Evolutionary conservation across 805 yeast species (phyloP).

Genomic region (Saccharomycodes ludwigii): DNA sequence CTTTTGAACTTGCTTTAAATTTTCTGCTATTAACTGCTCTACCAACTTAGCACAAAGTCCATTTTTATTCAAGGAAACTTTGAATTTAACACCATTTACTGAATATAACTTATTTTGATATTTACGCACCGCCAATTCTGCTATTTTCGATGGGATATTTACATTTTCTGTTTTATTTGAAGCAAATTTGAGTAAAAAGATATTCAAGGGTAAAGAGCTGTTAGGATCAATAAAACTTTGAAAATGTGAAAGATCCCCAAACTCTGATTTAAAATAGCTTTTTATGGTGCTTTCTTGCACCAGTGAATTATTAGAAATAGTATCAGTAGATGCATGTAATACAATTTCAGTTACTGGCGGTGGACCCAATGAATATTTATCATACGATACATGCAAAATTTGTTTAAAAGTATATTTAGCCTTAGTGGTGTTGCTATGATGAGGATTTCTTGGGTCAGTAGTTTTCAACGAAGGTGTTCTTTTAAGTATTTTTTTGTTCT

Average conservation of each 20-base stretch:
- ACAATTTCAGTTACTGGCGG: conserved; percentile 62
- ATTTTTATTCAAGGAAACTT: conserved; percentile 39
- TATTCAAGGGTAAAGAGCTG: conserved; percentile 69
- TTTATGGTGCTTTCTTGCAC: conserved; percentile 13
- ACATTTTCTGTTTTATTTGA: conserved; percentile 38
- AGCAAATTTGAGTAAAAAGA: conserved; percentile 50
- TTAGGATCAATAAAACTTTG: conserved; percentile 54
- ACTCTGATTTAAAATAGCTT: conserved; percentile 41
- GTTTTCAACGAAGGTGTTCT: conserved; percentile 12
- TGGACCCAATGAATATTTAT: conserved; percentile 62
- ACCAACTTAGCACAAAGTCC: conserved; percentile 25
- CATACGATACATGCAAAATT: conserved; percentile 34
- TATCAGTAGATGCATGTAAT: conserved; percentile 11
- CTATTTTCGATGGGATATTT: conserved; percentile 36
- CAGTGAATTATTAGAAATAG: too few relatives aligned
- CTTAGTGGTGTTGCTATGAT: conserved; percentile 7
- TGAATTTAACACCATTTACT: conserved; percentile 37
- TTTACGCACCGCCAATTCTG: conserved; percentile 31
- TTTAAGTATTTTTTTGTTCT: conserved; percentile 10
- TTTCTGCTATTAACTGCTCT: conserved; percentile 20
- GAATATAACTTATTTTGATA: conserved; percentile 31
- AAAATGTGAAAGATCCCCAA: conserved; percentile 51
- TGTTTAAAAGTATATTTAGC: conserved; percentile 8
- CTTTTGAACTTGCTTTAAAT: conserved; percentile 28
- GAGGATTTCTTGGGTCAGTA: conserved; percentile 16